A percentile compares a stretch with the other conserved stretches of the same genome.
These are phyloP conservation scores for Wickerhamiella nectarea DNA, from an alignment of 805 yeast genomes.

Conservation along the genomic window DNA sequence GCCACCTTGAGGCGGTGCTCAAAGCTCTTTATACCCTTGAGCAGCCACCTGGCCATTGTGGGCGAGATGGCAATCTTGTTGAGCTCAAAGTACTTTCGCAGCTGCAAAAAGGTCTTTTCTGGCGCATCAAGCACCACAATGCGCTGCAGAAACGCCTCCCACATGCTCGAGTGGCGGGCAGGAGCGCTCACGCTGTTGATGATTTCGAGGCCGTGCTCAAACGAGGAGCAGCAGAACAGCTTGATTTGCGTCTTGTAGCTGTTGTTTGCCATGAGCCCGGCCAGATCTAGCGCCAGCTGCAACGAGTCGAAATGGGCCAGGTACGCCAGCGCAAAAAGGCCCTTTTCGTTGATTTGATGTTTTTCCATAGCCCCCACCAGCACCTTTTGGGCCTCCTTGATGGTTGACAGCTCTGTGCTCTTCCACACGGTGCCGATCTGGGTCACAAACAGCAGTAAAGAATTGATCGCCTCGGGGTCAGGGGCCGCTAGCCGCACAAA, in stretches of 20 bases:
- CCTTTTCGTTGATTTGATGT: slow-evolving; percentile 21
- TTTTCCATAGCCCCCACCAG: slow-evolving; percentile 17
- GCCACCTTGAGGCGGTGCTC: slow-evolving; percentile 5
- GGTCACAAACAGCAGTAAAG: slow-evolving; percentile 22
- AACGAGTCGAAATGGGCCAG: slow-evolving; percentile 13
- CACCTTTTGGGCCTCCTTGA: slow-evolving; percentile 20
- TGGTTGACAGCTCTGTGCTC: slow-evolving; percentile 12
- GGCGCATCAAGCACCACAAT: slow-evolving; percentile 16
- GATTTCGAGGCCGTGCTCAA: slow-evolving; percentile 11
- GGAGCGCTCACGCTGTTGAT: slow-evolving; percentile 7
- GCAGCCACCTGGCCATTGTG: slow-evolving; percentile 8
- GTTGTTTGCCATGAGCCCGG: not conserved
- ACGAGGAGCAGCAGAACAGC: slow-evolving; percentile 10
- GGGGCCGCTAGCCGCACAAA: slow-evolving; percentile 13
- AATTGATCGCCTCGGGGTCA: slow-evolving; percentile 15
- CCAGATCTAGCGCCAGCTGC: slow-evolving; percentile 12
- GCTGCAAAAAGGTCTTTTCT: slow-evolving; percentile 12
- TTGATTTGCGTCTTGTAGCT: slow-evolving; percentile 13
- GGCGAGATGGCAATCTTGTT: slow-evolving; percentile 16
- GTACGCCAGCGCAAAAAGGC: slow-evolving; percentile 22
- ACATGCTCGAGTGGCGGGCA: slow-evolving; percentile 14
- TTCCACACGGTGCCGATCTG: slow-evolving; percentile 21
- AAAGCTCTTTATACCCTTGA: slow-evolving; percentile 11
- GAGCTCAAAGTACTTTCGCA: slow-evolving; percentile 10
- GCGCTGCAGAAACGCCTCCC: slow-evolving; percentile 19